Conservation (phyloP, 257 asterid genomes). For the Penstemon eatonii region DNA sequence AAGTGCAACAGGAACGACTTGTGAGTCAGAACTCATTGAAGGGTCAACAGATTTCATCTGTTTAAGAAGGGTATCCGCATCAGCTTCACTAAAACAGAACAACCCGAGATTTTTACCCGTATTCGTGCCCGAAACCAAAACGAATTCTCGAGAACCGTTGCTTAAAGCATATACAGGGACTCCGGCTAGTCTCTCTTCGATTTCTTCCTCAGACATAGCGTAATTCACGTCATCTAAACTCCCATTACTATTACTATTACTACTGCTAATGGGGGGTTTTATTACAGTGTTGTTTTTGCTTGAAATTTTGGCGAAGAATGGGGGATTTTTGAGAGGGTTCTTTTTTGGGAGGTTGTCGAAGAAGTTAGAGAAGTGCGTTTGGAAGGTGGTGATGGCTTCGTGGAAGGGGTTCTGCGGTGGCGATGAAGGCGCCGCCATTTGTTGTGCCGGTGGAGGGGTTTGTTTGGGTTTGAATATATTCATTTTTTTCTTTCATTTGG, state of each 20-base stretch:
- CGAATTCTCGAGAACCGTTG: slow-evolving; percentile 69
- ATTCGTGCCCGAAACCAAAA: slow-evolving; percentile 62
- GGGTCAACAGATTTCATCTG: slow-evolving; percentile 78
- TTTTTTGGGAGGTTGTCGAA: slow-evolving; percentile 35
- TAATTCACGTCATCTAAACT: slow-evolving; percentile 17
- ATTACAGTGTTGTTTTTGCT: slow-evolving; percentile 24
- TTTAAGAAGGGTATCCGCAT: slow-evolving; percentile 64
- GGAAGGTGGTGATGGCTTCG: slow-evolving; percentile 60
- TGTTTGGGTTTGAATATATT: slow-evolving; percentile 51
- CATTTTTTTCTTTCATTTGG: slow-evolving; percentile 35
- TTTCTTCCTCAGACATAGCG: slow-evolving; percentile 48
- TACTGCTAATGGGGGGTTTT: slow-evolving; percentile 11
- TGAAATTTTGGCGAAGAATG: slow-evolving; percentile 49
- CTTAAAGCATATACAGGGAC: slow-evolving; percentile 85
- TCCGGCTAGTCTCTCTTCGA: slow-evolving; percentile 84
- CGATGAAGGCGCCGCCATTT: slow-evolving; percentile 32
- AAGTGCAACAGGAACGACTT: slow-evolving; percentile 79
- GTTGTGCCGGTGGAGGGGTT: slow-evolving; percentile 23
- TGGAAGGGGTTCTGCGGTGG: slow-evolving; percentile 53
- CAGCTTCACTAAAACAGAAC: slow-evolving; percentile 77
- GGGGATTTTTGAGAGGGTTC: slow-evolving; percentile 32
- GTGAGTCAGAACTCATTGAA: slow-evolving; percentile 55
- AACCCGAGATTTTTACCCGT: slow-evolving; percentile 66
- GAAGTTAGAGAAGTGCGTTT: slow-evolving; percentile 58
- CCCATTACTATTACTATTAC: not conserved